Evolutionary conservation across 805 yeast species (phyloP), one percentile per base, ranked within the genome.

Genomic region (Teunomyces stri): DNA sequence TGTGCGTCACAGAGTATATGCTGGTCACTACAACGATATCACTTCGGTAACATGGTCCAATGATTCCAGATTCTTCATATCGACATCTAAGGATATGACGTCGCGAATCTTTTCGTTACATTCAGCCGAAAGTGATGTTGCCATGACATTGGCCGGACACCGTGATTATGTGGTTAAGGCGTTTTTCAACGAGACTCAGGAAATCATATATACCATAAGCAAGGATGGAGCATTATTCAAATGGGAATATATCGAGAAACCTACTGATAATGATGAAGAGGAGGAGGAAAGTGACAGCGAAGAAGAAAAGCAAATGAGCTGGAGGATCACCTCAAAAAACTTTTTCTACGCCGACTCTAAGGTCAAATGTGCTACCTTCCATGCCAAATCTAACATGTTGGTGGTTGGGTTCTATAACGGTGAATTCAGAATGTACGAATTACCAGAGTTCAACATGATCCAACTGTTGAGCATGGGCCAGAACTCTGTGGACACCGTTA

Each of bases 391-490:
- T 4, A 84, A 84, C 55, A 61, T 90, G 42, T 68, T 94, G n/a
- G 84, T 90, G 16, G 95, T 88, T 15, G 99, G 99, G 0, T 92
- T 91, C 65, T 72, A 80, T 21, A 84, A 84, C 51, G 99, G 99
- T 55, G 92, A 90, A 55, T 94, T 94, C 70, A 81, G 96, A 51
- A 70, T 94, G 12, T 91, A 90, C 59, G 99, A 94, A 61, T 64
- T 92, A 44, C 96, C 96, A 1, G 80, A 79, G 2, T 89, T 89
- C 66, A 81, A 81, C 29, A 64, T 88, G 64, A 73, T 94, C 16
- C 99, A 94, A 65, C 94, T 85, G 57, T 74, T 94, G 46, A 83
- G 91, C 22, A 89, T 94, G 85, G 96, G 98, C 2, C 96, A 89
- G 60, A 85, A 89, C 58, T 84, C 91, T 2, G 86, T 94, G 21